Base-by-base conservation (phyloP, 371 early-diverging fungal species). In the Chytridiales sp. region DNA sequence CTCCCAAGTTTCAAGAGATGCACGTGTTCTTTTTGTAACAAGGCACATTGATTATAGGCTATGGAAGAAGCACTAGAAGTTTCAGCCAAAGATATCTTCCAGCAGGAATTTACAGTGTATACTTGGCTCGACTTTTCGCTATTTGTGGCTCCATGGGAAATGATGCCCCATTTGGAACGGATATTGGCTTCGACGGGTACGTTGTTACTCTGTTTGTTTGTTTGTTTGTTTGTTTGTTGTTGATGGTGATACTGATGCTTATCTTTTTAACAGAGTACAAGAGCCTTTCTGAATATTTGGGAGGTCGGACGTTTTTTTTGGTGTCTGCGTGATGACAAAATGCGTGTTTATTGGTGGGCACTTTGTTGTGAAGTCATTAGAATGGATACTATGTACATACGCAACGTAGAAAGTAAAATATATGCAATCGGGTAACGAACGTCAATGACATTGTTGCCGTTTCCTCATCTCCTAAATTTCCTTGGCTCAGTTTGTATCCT, bases 21-120 rank as follows among this genome's bases (percentile, higher is more conserved):
- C 29, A 26, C 22, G 41, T 56, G 27, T 35, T 19, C 21, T 24
- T 21, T 29, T 21, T n/a, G 21, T 55, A 29, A 42, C 6, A 9
- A 8, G 30, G 27, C 19, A 11, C 51, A 15, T 30, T 59, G 62
- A 67, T 63, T n/a, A 65, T 63, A 86, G 79, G 65, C 79, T 0
- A 72, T 87, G 42, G 83, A 83, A 22, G 81, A 84, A 55, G 66
- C 83, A 30, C 72, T 95, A 47, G 85, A 85, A 35, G 83, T 95
- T 3, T 77, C 87, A 30, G 70, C 84, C 13, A 87, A 90, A 66
- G 88, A 91, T 26, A 82, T 97, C 21, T 78, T 80, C 41, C 86
- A 85, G n/a, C 79, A 88, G 46, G 96, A 95, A 72, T 94, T 94
- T 69, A 64, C 81, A 29, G 88, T 91, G 1, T 95, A 90, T 80